A percentile compares a stretch with the other conserved stretches of the same genome.
phyloP scores from a whole-genome alignment of 2,329 filamentous ascomycete genomes.

The Claviceps sp. region DNA sequence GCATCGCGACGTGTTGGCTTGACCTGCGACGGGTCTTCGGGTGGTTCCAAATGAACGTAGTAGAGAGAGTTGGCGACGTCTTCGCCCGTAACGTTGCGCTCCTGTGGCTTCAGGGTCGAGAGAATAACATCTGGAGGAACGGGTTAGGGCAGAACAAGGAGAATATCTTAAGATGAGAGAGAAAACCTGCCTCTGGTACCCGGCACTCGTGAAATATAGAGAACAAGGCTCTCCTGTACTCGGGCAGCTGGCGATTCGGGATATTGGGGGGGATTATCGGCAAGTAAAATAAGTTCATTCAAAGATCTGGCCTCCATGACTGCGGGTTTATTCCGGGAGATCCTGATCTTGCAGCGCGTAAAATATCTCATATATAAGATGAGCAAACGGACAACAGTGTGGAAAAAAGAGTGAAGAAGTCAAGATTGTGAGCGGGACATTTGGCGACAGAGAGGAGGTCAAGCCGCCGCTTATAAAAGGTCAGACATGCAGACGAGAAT shows the following conservation, averaged over 20 bases:
- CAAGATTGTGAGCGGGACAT: background rate
- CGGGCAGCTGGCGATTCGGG: constrained; percentile 62
- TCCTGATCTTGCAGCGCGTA: background rate
- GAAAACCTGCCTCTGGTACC: constrained; percentile 61
- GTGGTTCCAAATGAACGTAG: constrained; percentile 60
- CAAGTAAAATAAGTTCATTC: constrained; percentile 61
- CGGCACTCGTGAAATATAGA: constrained; percentile 90
- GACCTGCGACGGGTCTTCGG: constrained; percentile 33
- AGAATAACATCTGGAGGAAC: constrained; percentile 67
- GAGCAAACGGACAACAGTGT: background rate
- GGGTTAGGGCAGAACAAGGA: background rate
- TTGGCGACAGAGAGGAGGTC: background rate
- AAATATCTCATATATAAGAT: background rate
- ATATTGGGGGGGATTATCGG: constrained; percentile 76
- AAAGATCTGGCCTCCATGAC: constrained; percentile 70
- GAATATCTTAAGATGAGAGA: constrained; percentile 4
- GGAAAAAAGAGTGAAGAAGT: background rate
- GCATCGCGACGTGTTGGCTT: constrained; percentile 14
- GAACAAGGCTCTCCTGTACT: constrained; percentile 55
- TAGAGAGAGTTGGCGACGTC: constrained; percentile 84
- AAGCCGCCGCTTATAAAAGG: background rate
- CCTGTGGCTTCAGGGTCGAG: constrained; percentile 75
- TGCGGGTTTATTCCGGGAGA: background rate
- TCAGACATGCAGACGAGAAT: background rate
- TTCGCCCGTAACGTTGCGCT: constrained; percentile 77